Evolutionary conservation across 1,139 yeast genomes (phyloP), one percentile per base, ranked within the genome.

Genomic region (Wickerhamiella infanticola): DNA sequence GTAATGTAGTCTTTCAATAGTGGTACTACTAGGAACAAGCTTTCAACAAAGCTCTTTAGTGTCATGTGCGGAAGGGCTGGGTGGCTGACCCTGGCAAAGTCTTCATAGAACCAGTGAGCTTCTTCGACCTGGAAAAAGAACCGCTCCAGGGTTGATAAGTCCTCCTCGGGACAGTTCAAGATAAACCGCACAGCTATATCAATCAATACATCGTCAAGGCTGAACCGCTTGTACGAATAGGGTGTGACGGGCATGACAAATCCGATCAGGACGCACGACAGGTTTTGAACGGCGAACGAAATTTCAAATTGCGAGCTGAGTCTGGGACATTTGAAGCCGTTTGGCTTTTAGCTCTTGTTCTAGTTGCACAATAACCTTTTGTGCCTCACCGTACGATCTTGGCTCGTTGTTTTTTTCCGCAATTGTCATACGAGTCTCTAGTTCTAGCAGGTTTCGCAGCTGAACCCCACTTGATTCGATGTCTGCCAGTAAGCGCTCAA

Each of bases 81-180:
- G 60, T 85, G 81, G 57, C 79, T 67, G 42, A 74, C 76, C 37
- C 90, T 74, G 13, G 81, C 71, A 58, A 81, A 88, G 63, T 93
- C 99, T 43, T 84, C 76, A 62, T 88, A 93, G 61, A 83, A 93
- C 98, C 98, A 93, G 58, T 86, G 95, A 2, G 98, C 98, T 63
- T 93, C 98, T 68, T 93, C 99, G 39, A 93, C 79, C 60, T 88
- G 95, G 66, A 93, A 93, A 58, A 86, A 76, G 36, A 88, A 81
- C 58, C 98, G 72, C 56, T 86, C 95, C 42, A 83, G 77, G 24
- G 90, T 75, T 33, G 90, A 77, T 46, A 88, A 66, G 62, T 90
- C 98, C 59, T 88, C 97, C 11, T 77, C 77, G 5, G 98, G 97
- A 45, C 90, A 82, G 66, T 90, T 93, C 50, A 88, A 76, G 46